Evolutionary conservation across 2,329 filamentous ascomycete species (phyloP), one percentile per base, ranked within the genome.

Genomic region (Ceratocystis huliohia): DNA sequence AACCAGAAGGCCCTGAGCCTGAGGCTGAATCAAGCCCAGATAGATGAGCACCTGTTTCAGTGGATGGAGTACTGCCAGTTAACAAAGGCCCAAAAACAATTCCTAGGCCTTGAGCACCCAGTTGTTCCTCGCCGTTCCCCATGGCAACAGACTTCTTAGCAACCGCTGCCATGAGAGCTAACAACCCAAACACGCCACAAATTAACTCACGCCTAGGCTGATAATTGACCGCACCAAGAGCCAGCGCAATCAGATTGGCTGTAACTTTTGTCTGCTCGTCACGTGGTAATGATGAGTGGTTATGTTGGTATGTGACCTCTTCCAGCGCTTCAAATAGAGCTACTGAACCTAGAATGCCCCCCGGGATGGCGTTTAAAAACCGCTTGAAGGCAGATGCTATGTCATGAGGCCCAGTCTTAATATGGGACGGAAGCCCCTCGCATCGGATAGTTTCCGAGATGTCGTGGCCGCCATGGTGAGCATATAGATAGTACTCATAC

Each of bases 331-430:
- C 83, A 65, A 88, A 87, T 0, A 88, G 72, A 1, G 78, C 73
- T 15, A 87, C 71, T 0, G 84, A 85, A 3, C 86, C 86, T 0
- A 89, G 75, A 50, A 89, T 84, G 0, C 86, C 86, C 0, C 85
- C 85, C 0, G 85, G 85, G 0, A 89, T 73, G 0, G 82, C 82
- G 0, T 80, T 79, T 0, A 89, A 75, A n/a, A 89, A 77, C 13
- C 79, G 81, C 71, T 88, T 88, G 74, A 89, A 88, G 0, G 83
- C 79, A 1, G 84, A 85, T 1, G 85, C 85, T 37, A 88, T 81
- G 73, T 88, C 86, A 68, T 88, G 84, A 2, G 84, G 77, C 5
- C 81, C 79, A 61, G 78, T 81, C 46, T 79, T 78, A 68, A 88
- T 83, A 70, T 87, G 84, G 1, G 74, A 73, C 2, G 86, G 86